Evolutionary conservation across 2,329 filamentous ascomycete genomes (phyloP), one percentile per base, ranked within the genome.

Genomic region (Periglandula ipomoeae): DNA sequence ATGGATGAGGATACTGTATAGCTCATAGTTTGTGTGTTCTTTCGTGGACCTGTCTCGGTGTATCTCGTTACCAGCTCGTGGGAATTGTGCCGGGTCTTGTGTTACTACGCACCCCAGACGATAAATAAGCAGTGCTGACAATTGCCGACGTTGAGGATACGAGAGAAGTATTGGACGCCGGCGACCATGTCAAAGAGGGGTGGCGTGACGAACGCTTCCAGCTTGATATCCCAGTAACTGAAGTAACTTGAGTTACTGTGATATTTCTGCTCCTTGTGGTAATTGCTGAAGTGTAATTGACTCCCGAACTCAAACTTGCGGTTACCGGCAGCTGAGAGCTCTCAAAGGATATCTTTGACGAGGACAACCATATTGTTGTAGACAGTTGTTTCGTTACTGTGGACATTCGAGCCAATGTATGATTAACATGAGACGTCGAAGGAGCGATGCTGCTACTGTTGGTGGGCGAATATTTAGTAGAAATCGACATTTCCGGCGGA

Each of bases 301-400:
- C 19, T 5, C 15, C 39, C 6, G 35, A 50, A 32, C 41, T 34
- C 13, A 24, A 11, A 27, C 34, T 45, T 17, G 40, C 40, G 3
- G 49, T 50, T 17, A 37, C 38, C 3, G 49, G 41, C n/a, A 41
- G n/a, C 24, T 44, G 24, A 9, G 44, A 50, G 35, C 26, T 50
- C 8, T 47, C 41, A 44, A 45, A 42, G 6, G 44, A 43, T 10
- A 19, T 15, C 37, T 4, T 10, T 6, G 48, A 46, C 23, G 48
- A 50, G 5, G 38, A 3, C 22, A 22, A 11, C 23, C 11, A 46
- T n/a, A 5, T 24, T 3, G 34, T 35, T 19, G 35, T 11, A 19
- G 48, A 32, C 26, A 40, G 5, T 20, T 40, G 11, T 30, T 23
- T 20, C 11, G 39, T 39, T 4, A 32, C 15, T 6, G 24, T 39